These are phyloP conservation scores for Elsinoe fawcettii DNA, from an alignment of 2,329 filamentous ascomycete species.

Conservation along the genomic window DNA sequence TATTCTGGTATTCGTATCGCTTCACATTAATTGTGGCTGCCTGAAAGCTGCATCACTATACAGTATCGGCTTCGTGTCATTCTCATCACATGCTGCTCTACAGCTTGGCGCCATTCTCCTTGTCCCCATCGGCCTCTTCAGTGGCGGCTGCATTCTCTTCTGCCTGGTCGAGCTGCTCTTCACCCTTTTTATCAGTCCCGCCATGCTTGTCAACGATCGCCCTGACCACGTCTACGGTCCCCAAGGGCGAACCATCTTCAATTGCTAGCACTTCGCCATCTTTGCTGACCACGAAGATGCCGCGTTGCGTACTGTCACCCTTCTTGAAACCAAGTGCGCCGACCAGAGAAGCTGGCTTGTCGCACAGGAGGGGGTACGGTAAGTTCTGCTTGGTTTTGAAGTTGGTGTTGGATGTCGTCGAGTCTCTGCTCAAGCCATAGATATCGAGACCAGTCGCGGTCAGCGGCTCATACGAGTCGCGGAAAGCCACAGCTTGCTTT, in stretches of 20 bases:
- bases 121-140: conserved; percentile 16
- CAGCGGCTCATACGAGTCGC: conserved; percentile 70
- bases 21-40: conserved; percentile 4
- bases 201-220: conserved; percentile 52
- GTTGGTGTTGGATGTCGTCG: conserved; percentile 80
- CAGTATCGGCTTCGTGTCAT: neutral
- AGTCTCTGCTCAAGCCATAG: conserved; percentile 83
- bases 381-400: conserved; percentile 90
- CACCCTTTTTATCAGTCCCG: conserved; percentile 23
- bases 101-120: conserved; percentile 11
- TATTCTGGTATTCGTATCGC: neutral
- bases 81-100: neutral
- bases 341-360: conserved; percentile 67
- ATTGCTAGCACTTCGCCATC: conserved; percentile 68
- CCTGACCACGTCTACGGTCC: conserved; percentile 69
- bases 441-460: conserved; percentile 74
- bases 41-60: neutral
- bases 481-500: conserved; percentile 86
- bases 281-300: conserved; percentile 68
- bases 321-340: conserved; percentile 86
- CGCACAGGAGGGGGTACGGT: conserved; percentile 81
- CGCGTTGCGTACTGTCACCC: conserved; percentile 72
- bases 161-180: conserved; percentile 28
- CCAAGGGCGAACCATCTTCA: conserved; percentile 67
- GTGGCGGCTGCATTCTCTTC: conserved; percentile 26